Evolutionary conservation across 2,329 filamentous ascomycete species (phyloP).

Genomic region (Diaporthe sp.): DNA sequence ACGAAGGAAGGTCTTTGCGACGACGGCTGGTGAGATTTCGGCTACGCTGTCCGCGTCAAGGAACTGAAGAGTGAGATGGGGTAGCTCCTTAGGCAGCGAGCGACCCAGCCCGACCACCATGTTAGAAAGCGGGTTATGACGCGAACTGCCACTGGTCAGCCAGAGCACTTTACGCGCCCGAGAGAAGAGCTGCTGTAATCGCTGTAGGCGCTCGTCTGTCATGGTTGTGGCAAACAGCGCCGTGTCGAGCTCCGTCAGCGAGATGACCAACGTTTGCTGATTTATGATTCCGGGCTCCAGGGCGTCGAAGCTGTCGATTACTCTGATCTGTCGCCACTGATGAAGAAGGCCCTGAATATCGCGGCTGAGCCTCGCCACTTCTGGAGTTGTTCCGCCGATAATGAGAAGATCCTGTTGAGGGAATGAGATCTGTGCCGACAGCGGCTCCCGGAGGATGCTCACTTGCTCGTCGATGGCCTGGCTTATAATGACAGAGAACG

Average conservation of each 20-base stretch:
- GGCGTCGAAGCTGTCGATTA: background rate
- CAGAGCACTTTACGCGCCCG: conserved; percentile 37
- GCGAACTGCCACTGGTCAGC: conserved; percentile 38
- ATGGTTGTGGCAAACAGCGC: conserved; percentile 39
- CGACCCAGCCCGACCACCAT: conserved; percentile 40
- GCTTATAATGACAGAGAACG: conserved; percentile 22
- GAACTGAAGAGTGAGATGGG: conserved; percentile 37
- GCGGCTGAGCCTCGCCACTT: background rate
- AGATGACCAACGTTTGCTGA: background rate
- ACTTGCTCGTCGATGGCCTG: conserved; percentile 17
- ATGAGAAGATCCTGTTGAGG: background rate
- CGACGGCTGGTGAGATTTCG: conserved; percentile 5
- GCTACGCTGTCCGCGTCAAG: conserved; percentile 36
- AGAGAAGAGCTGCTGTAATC: conserved; percentile 37
- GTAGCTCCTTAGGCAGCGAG: conserved; percentile 34
- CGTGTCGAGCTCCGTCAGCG: conserved; percentile 27
- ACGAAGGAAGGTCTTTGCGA: conserved; percentile 25
- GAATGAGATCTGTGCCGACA: conserved; percentile 4
- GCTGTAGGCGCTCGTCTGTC: conserved; percentile 31
- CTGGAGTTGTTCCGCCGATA: background rate
- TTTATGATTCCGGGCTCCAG: background rate
- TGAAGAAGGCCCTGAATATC: background rate
- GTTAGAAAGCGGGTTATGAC: conserved; percentile 39
- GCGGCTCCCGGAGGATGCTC: background rate
- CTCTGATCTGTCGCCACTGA: background rate